Evolutionary conservation across 176 grass and related monocot species (phyloP).

Genomic region (Thalia dealbata): DNA sequence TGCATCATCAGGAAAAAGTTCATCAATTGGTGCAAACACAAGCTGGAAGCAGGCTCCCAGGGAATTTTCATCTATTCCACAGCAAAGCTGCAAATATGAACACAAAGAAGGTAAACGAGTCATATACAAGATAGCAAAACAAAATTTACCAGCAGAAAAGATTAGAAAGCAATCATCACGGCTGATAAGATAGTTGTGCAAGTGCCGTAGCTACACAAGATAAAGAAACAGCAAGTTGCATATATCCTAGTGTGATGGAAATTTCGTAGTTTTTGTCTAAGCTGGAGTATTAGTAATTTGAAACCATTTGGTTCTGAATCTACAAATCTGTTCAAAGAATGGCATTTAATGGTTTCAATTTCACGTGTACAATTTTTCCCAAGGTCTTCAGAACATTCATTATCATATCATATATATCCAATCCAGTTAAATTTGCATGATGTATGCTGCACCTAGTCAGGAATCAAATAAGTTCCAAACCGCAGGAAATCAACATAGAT

Average conservation of each 20-base stretch:
- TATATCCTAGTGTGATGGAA: neutral
- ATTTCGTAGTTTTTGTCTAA: neutral
- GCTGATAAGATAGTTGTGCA: neutral
- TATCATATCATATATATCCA: no score
- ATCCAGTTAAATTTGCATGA: neutral
- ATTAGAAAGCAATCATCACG: neutral
- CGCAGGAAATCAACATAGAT: neutral
- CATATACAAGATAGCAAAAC: neutral
- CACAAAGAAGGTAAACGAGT: neutral
- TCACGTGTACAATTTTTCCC: neutral
- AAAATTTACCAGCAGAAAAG: neutral
- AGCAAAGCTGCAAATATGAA: slow-evolving; percentile 63
- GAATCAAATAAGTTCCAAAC: neutral
- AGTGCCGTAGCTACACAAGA: neutral
- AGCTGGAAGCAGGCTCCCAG: slow-evolving; percentile 94
- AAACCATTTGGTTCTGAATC: neutral
- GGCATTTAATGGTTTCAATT: neutral
- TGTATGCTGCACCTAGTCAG: neutral
- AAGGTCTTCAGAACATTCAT: no score
- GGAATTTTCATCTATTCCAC: slow-evolving; percentile 88
- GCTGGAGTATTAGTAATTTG: neutral
- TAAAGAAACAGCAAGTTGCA: neutral
- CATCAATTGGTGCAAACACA: slow-evolving; percentile 94
- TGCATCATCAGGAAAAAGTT: slow-evolving; percentile 93
- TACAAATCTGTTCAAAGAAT: neutral